These are phyloP conservation scores for Firmiana major DNA, from an alignment of 345 rosid species.

Conservation along the genomic window DNA sequence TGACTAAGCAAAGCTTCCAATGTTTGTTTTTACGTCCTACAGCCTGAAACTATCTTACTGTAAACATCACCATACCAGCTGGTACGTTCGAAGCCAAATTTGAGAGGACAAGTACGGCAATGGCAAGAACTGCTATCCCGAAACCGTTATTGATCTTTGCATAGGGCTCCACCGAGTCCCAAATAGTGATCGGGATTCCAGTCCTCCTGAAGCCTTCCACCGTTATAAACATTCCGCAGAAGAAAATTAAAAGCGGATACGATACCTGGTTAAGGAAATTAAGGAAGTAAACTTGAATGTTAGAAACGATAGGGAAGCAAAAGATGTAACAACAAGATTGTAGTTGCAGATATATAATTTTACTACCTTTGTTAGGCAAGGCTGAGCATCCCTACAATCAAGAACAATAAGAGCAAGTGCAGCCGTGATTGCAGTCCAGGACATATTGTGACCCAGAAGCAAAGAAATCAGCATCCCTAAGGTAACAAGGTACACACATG, in stretches of 20 bases:
- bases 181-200: constrained; percentile 64
- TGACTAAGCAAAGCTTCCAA: background rate
- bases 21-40: too few relatives aligned
- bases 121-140: constrained; percentile 54
- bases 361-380: constrained; percentile 71
- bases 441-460: constrained; percentile 72
- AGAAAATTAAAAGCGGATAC: constrained; percentile 68
- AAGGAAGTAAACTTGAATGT: too few relatives aligned
- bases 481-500: constrained; percentile 56
- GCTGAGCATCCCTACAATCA: constrained; percentile 75
- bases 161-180: constrained; percentile 76
- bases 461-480: constrained; percentile 63
- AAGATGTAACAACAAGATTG: background rate
- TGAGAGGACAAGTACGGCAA: constrained; percentile 60
- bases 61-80: constrained; percentile 40
- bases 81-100: constrained; percentile 87
- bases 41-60: background rate
- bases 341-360: too few relatives aligned
- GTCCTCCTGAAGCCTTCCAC: constrained; percentile 76
- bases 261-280: constrained; percentile 48
- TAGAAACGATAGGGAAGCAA: background rate
- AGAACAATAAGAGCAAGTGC: constrained; percentile 75
- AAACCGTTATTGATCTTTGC: constrained; percentile 38
- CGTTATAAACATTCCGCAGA: constrained; percentile 85
- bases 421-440: constrained; percentile 85